phyloP scores from a whole-genome alignment of 306 rosid species.

The Oxytropis ochrocephala region DNA sequence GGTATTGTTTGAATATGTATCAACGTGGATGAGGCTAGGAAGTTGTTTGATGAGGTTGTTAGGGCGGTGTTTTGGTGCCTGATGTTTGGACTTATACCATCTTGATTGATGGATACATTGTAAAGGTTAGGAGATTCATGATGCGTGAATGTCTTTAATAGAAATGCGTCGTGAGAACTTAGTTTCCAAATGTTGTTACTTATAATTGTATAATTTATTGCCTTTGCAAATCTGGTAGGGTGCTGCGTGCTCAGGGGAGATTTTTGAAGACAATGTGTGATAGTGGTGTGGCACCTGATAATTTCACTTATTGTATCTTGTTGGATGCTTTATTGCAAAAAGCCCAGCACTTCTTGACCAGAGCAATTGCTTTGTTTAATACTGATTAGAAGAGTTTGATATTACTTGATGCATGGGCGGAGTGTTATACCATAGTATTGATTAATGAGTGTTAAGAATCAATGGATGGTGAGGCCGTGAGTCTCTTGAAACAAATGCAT shows the following conservation, averaged over 20 bases:
- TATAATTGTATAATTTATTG: slow-evolving; percentile 8
- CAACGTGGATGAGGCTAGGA: slow-evolving; percentile 17
- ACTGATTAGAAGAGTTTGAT: background rate
- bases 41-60: background rate
- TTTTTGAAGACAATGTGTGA: background rate
- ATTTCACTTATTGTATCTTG: slow-evolving; percentile 7
- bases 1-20: slow-evolving; percentile 12
- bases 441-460: slow-evolving; percentile 1
- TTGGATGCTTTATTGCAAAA: slow-evolving; percentile 20
- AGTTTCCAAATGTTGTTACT: slow-evolving; percentile 11
- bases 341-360: background rate
- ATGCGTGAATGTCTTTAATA: background rate
- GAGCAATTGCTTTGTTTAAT: slow-evolving; percentile 1
- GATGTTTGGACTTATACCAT: slow-evolving; percentile 11
- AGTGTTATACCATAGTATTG: slow-evolving; percentile 15
- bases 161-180: slow-evolving; percentile 2
- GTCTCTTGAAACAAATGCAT: background rate
- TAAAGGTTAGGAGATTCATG: slow-evolving; percentile 5
- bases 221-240: slow-evolving; percentile 9
- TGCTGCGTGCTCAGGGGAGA: background rate
- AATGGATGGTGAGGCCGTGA: background rate
- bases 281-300: slow-evolving; percentile 3
- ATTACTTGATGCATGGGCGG: slow-evolving; percentile 12
- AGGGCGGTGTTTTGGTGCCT: slow-evolving; percentile 4
- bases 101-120: slow-evolving; percentile 26